Base-by-base conservation (phyloP, 1,139 yeast genomes). In the Casaregolazyma suthepensis region DNA sequence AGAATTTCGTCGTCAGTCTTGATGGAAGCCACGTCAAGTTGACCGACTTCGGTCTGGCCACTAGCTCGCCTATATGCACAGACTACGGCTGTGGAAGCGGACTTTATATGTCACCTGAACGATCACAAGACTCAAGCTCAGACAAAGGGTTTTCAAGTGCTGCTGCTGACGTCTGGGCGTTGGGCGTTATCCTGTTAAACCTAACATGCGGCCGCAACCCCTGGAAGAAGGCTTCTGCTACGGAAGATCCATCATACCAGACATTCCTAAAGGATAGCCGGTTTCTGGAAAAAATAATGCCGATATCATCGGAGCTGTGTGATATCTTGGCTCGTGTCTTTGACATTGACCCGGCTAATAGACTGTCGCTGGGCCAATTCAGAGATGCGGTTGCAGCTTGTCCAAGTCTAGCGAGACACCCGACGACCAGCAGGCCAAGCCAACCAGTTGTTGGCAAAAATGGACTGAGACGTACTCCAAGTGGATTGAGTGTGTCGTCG, bases 21-120 rank as follows among this genome's bases (percentile, higher is more conserved):
- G 71, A 77, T 54, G 88, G 88, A 52, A 70, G 80, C 22, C 77
- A 76, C 46, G 71, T 88, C 35, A 78, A 81, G 19, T 71, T 90
- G 47, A 91, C 93, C 37, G 97, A 90, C 69, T 90, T 90, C 64
- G 97, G 97, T 1, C 75, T 90, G 23, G 89, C 96, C 15, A 81
- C 90, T 58, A 75, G 77, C 55, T 76, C 81, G 5, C 71, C 76
- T 49, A 71, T 71, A 54, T 80, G 85, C 52, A 79, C 84, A 54
- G 87, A 86, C 62, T 82, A 84, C 44, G 89, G 96, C 59, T 79
- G 96, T 57, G 97, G 97, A 0, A 85, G 94, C 5, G 79, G 88
- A 37, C 90, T 87, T 69, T 90, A 90, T 71, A 90, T 90, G 96
- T 88, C 96, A 0, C 97, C 97, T 5, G 96, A 89, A 69, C 75